Conservation (phyloP, 2,329 filamentous ascomycete species). For the Coniochaeta ligniaria region DNA sequence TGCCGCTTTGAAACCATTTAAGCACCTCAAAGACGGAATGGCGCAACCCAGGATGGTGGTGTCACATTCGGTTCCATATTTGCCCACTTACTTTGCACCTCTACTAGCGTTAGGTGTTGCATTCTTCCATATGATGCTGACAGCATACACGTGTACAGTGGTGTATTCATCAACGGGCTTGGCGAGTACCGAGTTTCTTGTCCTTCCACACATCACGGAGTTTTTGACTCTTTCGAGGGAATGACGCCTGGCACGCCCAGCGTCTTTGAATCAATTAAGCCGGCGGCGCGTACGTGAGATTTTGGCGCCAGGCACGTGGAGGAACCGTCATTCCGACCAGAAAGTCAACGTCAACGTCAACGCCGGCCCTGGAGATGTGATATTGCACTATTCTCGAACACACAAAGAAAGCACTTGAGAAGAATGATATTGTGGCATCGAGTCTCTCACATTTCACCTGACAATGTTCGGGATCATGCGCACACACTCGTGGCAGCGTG, state of each 20-base stretch:
- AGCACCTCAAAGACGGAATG: neutral
- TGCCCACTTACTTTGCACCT: neutral
- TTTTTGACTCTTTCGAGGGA: neutral
- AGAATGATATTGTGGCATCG: neutral
- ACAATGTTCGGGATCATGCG: neutral
- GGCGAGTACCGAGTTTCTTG: neutral
- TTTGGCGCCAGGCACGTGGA: slow-evolving; percentile 2
- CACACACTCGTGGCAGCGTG: neutral
- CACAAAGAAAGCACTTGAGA: neutral
- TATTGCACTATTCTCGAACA: neutral
- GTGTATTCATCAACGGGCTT: neutral
- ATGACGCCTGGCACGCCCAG: neutral
- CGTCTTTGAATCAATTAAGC: neutral
- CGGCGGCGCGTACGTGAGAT: slow-evolving; percentile 3
- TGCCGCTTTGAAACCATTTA: neutral
- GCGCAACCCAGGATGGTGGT: neutral
- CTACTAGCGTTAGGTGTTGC: neutral
- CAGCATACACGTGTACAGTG: neutral
- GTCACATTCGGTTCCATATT: neutral
- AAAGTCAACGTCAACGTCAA: neutral
- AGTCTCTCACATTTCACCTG: neutral
- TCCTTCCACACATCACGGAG: neutral
- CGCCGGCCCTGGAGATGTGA: neutral
- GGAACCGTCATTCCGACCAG: neutral
- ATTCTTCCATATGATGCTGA: neutral